Conservation (phyloP, 768 basidiomycete genomes). For the Dacryopinax primogenitus region DNA sequence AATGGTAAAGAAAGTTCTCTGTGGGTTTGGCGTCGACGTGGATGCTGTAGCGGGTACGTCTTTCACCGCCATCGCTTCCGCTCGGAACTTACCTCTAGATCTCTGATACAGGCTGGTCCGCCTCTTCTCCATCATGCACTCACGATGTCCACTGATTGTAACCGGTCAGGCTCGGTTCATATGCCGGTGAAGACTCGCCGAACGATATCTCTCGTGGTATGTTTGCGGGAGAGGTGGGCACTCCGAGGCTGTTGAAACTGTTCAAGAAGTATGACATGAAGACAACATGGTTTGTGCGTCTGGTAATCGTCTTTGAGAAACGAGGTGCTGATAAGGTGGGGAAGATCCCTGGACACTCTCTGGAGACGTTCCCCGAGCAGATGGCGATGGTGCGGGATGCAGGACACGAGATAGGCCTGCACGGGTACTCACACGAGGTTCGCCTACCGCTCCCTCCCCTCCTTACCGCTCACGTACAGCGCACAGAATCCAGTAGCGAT, state of each 20-base stretch:
- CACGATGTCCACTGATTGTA: not conserved
- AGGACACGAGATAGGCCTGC: slow-evolving; percentile 60
- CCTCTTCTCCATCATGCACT: not conserved
- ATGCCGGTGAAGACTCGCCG: slow-evolving; percentile 62
- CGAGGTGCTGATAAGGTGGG: not conserved
- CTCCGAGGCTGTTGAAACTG: slow-evolving; percentile 52
- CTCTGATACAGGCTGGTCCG: not conserved
- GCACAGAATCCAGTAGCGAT: slow-evolving; percentile 48
- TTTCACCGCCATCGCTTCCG: no score
- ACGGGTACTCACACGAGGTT: slow-evolving; percentile 61
- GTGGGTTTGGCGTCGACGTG: not conserved
- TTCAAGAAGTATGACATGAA: slow-evolving; percentile 56
- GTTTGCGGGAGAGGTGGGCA: slow-evolving; percentile 65
- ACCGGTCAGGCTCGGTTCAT: slow-evolving; percentile 47
- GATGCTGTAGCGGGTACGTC: slow-evolving; percentile 1
- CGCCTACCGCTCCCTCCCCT: slow-evolving; percentile 2
- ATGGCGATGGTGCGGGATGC: slow-evolving; percentile 58
- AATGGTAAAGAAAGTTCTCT: not conserved
- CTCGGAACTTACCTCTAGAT: no score
- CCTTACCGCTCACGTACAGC: slow-evolving; percentile 1
- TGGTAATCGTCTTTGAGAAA: not conserved
- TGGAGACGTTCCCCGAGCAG: slow-evolving; percentile 61
- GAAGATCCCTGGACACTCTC: slow-evolving; percentile 41
- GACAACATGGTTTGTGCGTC: slow-evolving; percentile 55
- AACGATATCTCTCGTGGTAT: slow-evolving; percentile 58